Percentiles rank a stretch among this genome's conserved stretches.
Evolutionary conservation across 208 protist genomes (phyloP).

Genomic region (Jaenimonas drosophilae): DNA sequence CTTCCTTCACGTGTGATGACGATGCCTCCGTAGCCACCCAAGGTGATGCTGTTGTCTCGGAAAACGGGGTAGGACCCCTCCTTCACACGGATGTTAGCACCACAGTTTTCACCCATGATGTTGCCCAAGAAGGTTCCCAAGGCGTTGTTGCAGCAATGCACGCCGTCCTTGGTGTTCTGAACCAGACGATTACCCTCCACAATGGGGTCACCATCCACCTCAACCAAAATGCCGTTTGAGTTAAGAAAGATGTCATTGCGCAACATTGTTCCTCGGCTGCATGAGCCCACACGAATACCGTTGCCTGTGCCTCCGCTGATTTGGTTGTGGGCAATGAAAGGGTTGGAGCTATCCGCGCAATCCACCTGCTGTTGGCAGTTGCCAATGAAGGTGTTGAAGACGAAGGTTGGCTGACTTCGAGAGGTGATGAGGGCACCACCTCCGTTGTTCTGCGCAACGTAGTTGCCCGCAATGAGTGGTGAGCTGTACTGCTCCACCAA

Average conservation of each 20-base stretch:
- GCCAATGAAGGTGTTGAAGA: conserved; percentile 45
- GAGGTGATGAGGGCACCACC: conserved; percentile 26
- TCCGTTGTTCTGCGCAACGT: conserved; percentile 32
- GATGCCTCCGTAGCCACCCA: conserved; percentile 47
- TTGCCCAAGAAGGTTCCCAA: conserved; percentile 67
- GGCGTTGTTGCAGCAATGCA: conserved; percentile 57
- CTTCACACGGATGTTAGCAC: conserved; percentile 45
- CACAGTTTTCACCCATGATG: conserved; percentile 30
- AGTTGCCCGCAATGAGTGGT: conserved; percentile 53
- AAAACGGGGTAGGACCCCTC: conserved; percentile 59
- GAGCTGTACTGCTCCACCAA: conserved; percentile 29
- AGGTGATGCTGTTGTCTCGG: conserved; percentile 53
- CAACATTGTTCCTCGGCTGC: conserved; percentile 42
- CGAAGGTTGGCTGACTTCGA: conserved; percentile 36
- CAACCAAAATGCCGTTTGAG: conserved; percentile 58
- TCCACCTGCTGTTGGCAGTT: conserved; percentile 43
- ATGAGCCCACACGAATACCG: conserved; percentile 46
- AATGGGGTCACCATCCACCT: conserved; percentile 70
- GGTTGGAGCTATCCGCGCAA: conserved; percentile 26
- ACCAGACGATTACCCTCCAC: conserved; percentile 30
- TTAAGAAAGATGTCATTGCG: conserved; percentile 46
- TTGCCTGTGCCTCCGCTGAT: conserved; percentile 20
- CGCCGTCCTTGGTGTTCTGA: conserved; percentile 21
- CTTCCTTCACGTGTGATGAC: conserved; percentile 47
- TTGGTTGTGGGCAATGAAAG: conserved; percentile 62